phyloP scores from a whole-genome alignment of 179 eudicot genomes.

The Silene vulgaris region DNA sequence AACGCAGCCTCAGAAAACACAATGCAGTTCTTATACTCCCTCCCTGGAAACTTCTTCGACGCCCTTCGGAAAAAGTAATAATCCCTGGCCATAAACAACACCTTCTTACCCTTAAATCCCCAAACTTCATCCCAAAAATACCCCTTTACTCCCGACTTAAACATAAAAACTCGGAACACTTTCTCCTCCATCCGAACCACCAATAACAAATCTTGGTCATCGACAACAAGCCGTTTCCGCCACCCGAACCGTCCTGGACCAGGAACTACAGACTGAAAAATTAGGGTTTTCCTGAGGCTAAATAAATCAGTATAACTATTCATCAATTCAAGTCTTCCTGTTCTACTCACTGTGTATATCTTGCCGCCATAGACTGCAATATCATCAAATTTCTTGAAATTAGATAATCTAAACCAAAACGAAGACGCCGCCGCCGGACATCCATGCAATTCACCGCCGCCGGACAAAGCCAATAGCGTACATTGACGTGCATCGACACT shows the following conservation, averaged over 20 bases:
- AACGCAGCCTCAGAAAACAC: slow-evolving; percentile 2
- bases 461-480: not conserved
- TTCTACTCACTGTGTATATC: not conserved
- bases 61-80: not conserved
- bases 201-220: not conserved
- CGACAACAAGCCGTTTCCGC: not conserved
- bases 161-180: not conserved
- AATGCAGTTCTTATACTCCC: not conserved
- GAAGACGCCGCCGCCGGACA: not conserved
- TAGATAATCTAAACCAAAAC: too few species aligned
- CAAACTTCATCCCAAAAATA: not conserved
- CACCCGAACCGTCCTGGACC: not conserved
- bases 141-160: not conserved
- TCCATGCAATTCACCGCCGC: not conserved
- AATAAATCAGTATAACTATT: not conserved
- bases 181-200: slow-evolving; percentile 7
- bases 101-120: not conserved
- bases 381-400: not conserved
- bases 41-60: too few species aligned
- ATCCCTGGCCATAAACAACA: not conserved
- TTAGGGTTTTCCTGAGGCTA: not conserved
- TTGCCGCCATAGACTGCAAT: not conserved
- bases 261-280: not conserved
- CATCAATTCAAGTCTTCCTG: not conserved
- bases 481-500: not conserved